A percentile compares a stretch with the other conserved stretches of the same genome.
These are phyloP conservation scores for Penicillium sp. DNA, from an alignment of 2,329 filamentous ascomycete species.

Conservation along the genomic window DNA sequence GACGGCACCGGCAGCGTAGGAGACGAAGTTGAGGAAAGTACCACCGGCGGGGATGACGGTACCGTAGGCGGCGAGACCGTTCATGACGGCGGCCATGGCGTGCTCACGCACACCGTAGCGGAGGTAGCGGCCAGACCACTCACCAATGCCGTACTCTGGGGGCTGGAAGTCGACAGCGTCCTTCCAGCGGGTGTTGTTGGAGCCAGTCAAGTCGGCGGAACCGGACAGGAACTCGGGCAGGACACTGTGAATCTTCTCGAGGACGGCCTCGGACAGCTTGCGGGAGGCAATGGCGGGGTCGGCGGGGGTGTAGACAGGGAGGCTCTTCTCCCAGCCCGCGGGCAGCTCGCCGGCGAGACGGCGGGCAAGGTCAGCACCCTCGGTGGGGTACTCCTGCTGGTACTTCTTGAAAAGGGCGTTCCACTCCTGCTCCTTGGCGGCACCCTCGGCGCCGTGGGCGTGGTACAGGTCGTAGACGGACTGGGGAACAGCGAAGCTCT, in stretches of 20 bases:
- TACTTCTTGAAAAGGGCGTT: conserved; percentile 92
- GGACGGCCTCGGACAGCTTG: conserved; percentile 93
- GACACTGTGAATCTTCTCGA: conserved; percentile 80
- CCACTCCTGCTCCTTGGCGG: conserved; percentile 91
- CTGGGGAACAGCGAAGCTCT: conserved; percentile 91
- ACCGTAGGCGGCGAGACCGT: conserved; percentile 90
- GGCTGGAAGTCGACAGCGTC: conserved; percentile 96
- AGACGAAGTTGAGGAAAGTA: conserved; percentile 99
- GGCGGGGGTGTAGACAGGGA: conserved; percentile 85
- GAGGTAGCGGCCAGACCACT: conserved; percentile 85
- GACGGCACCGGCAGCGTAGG: conserved; percentile 92
- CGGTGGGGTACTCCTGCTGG: conserved; percentile 71
- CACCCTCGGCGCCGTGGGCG: conserved; percentile 83
- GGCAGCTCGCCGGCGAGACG: conserved; percentile 82
- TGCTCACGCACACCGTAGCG: conserved; percentile 58
- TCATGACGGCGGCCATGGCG: conserved; percentile 57
- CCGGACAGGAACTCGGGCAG: conserved; percentile 93
- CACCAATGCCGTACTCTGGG: conserved; percentile 78
- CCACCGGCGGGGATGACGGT: conserved; percentile 91
- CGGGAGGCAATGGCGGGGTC: conserved; percentile 87
- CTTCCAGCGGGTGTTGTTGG: conserved; percentile 99
- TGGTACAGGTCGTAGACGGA: conserved; percentile 89
- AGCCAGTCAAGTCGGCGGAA: conserved; percentile 96
- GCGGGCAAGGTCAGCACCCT: conserved; percentile 79
- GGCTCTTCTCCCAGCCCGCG: conserved; percentile 92